Conservation (phyloP, 2,329 filamentous ascomycete species). For the Paracoccidioides lutzii region DNA sequence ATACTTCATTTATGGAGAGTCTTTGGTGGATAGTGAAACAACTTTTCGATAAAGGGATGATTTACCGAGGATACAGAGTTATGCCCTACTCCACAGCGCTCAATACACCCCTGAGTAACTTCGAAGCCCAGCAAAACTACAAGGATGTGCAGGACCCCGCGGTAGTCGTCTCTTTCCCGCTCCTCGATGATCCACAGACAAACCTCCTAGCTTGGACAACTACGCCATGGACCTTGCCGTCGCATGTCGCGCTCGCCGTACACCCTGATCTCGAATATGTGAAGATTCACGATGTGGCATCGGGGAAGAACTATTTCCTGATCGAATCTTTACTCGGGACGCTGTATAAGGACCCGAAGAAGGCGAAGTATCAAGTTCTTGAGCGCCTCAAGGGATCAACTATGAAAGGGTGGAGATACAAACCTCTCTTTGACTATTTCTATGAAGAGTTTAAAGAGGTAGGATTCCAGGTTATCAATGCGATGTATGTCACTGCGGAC, state of each 20-base stretch:
- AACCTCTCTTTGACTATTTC: slow-evolving; percentile 82
- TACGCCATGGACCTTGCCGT: slow-evolving; percentile 76
- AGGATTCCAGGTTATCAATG: slow-evolving; percentile 71
- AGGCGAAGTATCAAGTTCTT: slow-evolving; percentile 78
- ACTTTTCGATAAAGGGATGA: slow-evolving; percentile 74
- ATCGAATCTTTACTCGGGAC: slow-evolving; percentile 69
- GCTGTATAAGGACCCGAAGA: slow-evolving; percentile 89
- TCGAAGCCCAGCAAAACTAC: slow-evolving; percentile 90
- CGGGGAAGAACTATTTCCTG: slow-evolving; percentile 72
- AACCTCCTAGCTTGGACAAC: slow-evolving; percentile 78
- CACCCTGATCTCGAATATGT: slow-evolving; percentile 77
- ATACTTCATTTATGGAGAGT: slow-evolving; percentile 88
- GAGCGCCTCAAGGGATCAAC: slow-evolving; percentile 69
- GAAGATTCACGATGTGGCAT: slow-evolving; percentile 71
- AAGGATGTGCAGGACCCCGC: slow-evolving; percentile 86
- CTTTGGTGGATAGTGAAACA: slow-evolving; percentile 97
- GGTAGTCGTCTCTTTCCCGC: slow-evolving; percentile 75
- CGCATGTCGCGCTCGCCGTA: slow-evolving; percentile 62
- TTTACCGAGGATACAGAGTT: slow-evolving; percentile 82
- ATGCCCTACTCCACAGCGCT: slow-evolving; percentile 92
- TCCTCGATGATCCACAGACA: slow-evolving; percentile 63
- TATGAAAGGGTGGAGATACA: slow-evolving; percentile 79
- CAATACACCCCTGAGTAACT: slow-evolving; percentile 81
- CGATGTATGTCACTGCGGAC: slow-evolving; percentile 74
- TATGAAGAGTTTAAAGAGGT: slow-evolving; percentile 76